Base-by-base conservation (phyloP, 306 rosid species). In the Quercus gilva region DNA sequence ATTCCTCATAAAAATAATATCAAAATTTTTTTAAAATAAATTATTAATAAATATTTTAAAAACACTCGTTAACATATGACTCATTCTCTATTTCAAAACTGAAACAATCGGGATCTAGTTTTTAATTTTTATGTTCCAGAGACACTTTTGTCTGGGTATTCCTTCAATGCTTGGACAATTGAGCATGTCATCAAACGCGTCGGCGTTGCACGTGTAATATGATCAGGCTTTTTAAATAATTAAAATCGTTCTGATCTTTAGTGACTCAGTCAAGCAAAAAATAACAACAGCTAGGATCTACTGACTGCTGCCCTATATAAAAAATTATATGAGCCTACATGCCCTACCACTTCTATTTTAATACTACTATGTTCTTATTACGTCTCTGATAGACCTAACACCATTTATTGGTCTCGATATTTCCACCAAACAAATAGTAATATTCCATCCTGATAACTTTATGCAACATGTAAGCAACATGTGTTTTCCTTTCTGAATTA, bases 291-390 rank as follows among this genome's bases (percentile, higher is more conserved):
- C 86, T 73, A 78, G 58, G 26, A 68, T 68, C 28, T 9, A 19
- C 72, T 19, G 17, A 49, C 72, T 33, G 23, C 15, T 31, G n/a
- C 11, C 5, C 35, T 13, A 17, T n/a, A 35, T 59, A 60, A 74
- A 76, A 75, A 77, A 75, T 82, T 80, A 83, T 85, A 83, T 80
- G 78, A 83, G 85, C 85, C 83, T 80, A 86, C 69, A 13, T 8
- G 3, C n/a, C 9, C 29, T 23, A 1, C 19, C 53, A 10, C 60
- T 35, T 25, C 10, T 3, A 4, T 35, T 75, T 58, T 31, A 19
- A 8, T 19, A 6, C 13, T 26, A 4, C 12, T 13, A 25, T 43
- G 23, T 4, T 15, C 45, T 12, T 14, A 5, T 60, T 13, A 60
- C 17, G 67, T 60, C 18, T 18, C 14, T 49, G n/a, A 19, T 35